Base-by-base conservation (phyloP, 2,329 filamentous ascomycete species). In the Beauveria medogensis region DNA sequence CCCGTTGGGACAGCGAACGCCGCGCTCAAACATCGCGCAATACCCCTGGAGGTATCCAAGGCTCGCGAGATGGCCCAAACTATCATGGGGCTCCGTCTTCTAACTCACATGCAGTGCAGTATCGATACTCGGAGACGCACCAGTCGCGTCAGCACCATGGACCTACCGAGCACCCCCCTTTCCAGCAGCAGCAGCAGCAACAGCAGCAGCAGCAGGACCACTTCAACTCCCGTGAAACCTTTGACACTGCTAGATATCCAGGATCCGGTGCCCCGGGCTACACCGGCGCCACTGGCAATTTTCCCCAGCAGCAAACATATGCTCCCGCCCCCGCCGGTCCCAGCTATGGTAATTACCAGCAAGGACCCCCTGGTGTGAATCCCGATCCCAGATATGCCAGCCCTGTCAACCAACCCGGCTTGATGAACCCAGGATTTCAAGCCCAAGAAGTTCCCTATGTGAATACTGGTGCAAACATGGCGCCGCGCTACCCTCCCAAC, bases 1-100 rank as follows among this genome's bases (percentile, higher is more conserved):
- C 81, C 64, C 79, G 82, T 63, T 85, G 82, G 82, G 82, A 85
- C 67, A 79, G 78, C 71, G 82, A 85, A 73, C 78, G 82, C 70
- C 78, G 82, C 69, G 79, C 78, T 68, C 81, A 80, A 72, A 81
- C 76, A 66, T 78, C 76, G 71, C 79, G 79, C 71, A 80, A 75
- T 67, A 74, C 77, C 69, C 72, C 76, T 72, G 80, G 82, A 84
- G 82, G 82, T 85, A 84, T 77, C 76, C 76, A 73, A 70, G 72
- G 76, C 75, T 81, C 77, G 71, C 79, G 77, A 77, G 77, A 78
- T 70, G 72, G 74, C 71, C 73, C 75, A 70, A 76, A 72, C 71
- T 69, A 74, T 68, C 75, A 73, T 73, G 73, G 75, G 72, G 80
- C 77, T 79, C 75, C 72, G 60, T 69, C 72, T 74, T 83, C 82